Percentiles rank a stretch among this genome's conserved stretches.
Evolutionary conservation across 257 asterid species (phyloP).

Genomic region (Solanum bukasovii): DNA sequence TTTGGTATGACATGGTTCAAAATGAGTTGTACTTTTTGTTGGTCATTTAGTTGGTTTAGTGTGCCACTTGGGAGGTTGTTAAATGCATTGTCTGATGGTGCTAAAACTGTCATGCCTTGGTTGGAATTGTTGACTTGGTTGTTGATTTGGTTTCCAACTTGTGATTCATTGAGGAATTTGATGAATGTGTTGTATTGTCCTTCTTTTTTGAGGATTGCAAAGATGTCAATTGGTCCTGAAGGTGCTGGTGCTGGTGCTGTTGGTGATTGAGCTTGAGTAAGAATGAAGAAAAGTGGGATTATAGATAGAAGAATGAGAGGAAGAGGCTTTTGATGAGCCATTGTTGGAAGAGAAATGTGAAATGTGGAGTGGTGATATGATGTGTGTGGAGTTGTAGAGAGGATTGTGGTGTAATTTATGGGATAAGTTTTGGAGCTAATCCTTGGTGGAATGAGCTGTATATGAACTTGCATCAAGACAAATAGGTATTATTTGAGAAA

Average conservation of each 20-base stretch:
- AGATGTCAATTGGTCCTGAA: conserved; percentile 53
- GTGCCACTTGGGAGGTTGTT: conserved; percentile 61
- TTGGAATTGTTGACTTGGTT: conserved; percentile 64
- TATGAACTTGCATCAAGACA: conserved; percentile 17
- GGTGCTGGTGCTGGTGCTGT: conserved; percentile 57
- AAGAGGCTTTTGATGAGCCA: conserved; percentile 21
- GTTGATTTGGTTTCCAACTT: conserved; percentile 54
- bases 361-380: background rate
- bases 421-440: conserved; percentile 17
- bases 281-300: conserved; percentile 9
- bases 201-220: conserved; percentile 48
- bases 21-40: conserved; percentile 61
- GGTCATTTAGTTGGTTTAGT: conserved; percentile 52
- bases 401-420: conserved; percentile 7
- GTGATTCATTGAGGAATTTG: conserved; percentile 43
- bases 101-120: conserved; percentile 73
- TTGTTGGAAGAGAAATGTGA: conserved; percentile 13
- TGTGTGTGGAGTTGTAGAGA: background rate
- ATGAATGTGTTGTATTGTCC: conserved; percentile 44
- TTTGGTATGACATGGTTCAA: conserved; percentile 59
- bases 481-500: background rate
- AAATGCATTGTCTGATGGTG: conserved; percentile 85
- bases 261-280: conserved; percentile 26
- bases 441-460: conserved; percentile 64
- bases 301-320: conserved; percentile 19